phyloP scores from a whole-genome alignment of 2,329 filamentous ascomycete species.

The Aspergillus carbonarius region DNA sequence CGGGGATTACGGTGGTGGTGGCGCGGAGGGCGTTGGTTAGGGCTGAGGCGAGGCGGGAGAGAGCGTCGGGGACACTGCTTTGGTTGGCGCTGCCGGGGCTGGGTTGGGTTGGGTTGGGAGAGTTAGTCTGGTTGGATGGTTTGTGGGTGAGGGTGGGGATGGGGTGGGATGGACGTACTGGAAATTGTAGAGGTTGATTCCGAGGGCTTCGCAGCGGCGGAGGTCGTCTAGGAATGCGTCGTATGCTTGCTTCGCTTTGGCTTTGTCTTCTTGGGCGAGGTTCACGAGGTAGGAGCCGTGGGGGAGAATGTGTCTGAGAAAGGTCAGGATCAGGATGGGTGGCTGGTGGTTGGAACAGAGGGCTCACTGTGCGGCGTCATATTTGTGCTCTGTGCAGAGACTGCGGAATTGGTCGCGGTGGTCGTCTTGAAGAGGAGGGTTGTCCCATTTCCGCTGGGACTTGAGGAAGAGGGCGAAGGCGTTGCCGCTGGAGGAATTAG shows the following conservation, averaged over 20 bases:
- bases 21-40: conserved; percentile 79
- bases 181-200: conserved; percentile 95
- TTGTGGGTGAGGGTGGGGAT: neutral
- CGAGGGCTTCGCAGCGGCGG: conserved; percentile 76
- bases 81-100: conserved; percentile 76
- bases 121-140: conserved; percentile 8
- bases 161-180: conserved; percentile 51
- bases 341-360: neutral
- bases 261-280: conserved; percentile 76
- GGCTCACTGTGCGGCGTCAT: conserved; percentile 61
- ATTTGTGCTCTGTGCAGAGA: conserved; percentile 66
- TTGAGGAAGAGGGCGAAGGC: conserved; percentile 94
- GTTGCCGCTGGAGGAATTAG: conserved; percentile 62
- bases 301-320: conserved; percentile 69
- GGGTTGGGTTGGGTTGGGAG: neutral
- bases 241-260: conserved; percentile 83
- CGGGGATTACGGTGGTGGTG: conserved; percentile 72
- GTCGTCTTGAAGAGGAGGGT: conserved; percentile 70
- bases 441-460: conserved; percentile 92
- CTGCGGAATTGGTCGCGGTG: conserved; percentile 68
- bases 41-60: conserved; percentile 74
- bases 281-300: conserved; percentile 98
- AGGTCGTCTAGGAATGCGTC: conserved; percentile 84
- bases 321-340: conserved; percentile 10
- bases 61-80: conserved; percentile 65